phyloP scores from a whole-genome alignment of 192 early-diverging fungal genomes.

The Coemansia sp. region DNA sequence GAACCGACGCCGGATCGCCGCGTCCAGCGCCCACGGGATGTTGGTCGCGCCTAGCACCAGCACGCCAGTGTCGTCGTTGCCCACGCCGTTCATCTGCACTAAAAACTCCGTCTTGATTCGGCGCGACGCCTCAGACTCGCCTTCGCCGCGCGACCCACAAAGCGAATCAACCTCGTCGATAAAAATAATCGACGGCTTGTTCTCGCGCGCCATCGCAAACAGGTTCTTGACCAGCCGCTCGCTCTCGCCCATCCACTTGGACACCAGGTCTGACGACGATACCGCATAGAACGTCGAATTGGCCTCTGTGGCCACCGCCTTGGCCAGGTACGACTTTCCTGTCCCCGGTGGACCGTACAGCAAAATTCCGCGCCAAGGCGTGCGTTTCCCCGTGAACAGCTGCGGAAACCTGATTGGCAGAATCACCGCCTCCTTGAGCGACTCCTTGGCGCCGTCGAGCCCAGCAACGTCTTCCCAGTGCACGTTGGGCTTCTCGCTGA shows the following conservation, averaged over 20 bases:
- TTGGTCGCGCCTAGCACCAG: slow-evolving; percentile 96
- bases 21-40: slow-evolving; percentile 94
- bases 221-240: slow-evolving; percentile 93
- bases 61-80: slow-evolving; percentile 92
- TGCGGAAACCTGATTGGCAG: slow-evolving; percentile 97
- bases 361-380: slow-evolving; percentile 95
- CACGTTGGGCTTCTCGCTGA: slow-evolving; percentile 95
- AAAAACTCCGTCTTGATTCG: slow-evolving; percentile 98
- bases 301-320: slow-evolving; percentile 97
- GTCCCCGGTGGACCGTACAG: slow-evolving; percentile 98
- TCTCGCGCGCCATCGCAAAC: slow-evolving; percentile 90
- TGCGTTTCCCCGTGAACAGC: slow-evolving; percentile 91
- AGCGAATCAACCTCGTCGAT: slow-evolving; percentile 99
- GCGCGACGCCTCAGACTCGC: slow-evolving; percentile 92
- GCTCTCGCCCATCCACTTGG: slow-evolving; percentile 99
- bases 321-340: slow-evolving; percentile 95
- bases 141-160: slow-evolving; percentile 92
- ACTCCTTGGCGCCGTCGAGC: slow-evolving; percentile 91
- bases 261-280: slow-evolving; percentile 96
- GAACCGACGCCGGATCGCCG: slow-evolving; percentile 91
- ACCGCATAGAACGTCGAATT: slow-evolving; percentile 96
- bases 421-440: slow-evolving; percentile 98
- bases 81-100: slow-evolving; percentile 99
- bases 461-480: slow-evolving; percentile 98
- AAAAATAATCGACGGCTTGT: slow-evolving; percentile 95